Base-by-base conservation (phyloP, 1,284 basidiomycete species). In the Xerocomus nothofagi region DNA sequence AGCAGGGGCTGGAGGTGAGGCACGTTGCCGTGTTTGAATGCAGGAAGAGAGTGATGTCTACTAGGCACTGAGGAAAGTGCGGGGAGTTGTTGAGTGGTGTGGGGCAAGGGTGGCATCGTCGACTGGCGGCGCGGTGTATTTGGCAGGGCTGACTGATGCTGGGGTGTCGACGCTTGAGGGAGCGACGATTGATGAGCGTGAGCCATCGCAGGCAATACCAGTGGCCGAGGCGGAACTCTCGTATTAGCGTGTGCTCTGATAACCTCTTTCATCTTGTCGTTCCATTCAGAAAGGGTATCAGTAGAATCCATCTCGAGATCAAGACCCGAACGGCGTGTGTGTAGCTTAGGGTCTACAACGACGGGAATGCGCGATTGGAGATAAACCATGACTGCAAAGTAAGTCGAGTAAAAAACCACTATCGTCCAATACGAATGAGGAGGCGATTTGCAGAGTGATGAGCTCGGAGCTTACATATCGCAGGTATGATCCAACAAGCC, bases 401-500 rank as follows among this genome's bases (percentile, higher is more conserved):
- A 71, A 17, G 49, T 51, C 10, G 67, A 58, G 53, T 79, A 79
- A 27, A 63, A 44, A 7, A 73, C 23, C 29, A 78, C 78, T 80
- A 36, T 38, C 12, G 12, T 32, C 24, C 20, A 44, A 36, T 4
- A 43, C 41, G 23, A 44, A 29, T 46, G 37, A 53, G n/a, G 20
- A 38, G 4, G 33, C 11, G 2, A 6, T 26, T 18, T 44, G 5
- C 29, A 27, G 5, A 49, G 18, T 24, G 24, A 21, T n/a, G 4
- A 14, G 6, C 30, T 12, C 4, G 9, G 24, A 12, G 67, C 80
- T 55, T 57, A 85, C 83, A 67, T 34, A 83, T 63, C 2, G 64
- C 61, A 11, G 83, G 82, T 41, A 76, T 68, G 24, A 81, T 58
- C 84, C 84, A 86, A 55, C 73, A 78, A 18, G 72, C 72, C 2